Conservation (phyloP, 2,329 filamentous ascomycete genomes). For the Arthrobotrys sinensis region DNA sequence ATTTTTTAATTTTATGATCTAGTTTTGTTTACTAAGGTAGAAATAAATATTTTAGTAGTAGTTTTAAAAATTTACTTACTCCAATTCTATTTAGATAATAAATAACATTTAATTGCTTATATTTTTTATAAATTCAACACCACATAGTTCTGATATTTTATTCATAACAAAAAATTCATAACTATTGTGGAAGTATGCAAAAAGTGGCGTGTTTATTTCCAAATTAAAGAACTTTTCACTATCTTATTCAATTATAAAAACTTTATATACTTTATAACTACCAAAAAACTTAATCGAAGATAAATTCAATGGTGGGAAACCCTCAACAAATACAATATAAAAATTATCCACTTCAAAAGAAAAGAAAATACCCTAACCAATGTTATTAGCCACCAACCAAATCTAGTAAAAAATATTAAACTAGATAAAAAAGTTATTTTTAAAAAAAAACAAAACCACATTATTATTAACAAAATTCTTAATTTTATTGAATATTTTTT, state of each 20-base stretch:
- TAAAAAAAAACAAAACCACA: not conserved
- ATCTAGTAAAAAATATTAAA: constrained; percentile 27
- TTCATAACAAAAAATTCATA: no score
- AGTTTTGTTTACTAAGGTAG: not conserved
- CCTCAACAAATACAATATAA: constrained; percentile 40
- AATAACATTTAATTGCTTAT: no score
- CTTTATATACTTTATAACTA: no score
- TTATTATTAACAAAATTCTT: no score
- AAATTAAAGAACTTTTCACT: constrained; percentile 29
- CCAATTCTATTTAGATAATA: no score
- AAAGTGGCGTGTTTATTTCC: constrained; percentile 23
- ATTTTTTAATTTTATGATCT: constrained; percentile 2
- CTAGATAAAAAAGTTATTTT: constrained; percentile 22
- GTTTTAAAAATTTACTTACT: no score
- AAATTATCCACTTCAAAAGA: constrained; percentile 34
- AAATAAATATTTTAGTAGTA: no score
- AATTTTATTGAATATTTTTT: no score
- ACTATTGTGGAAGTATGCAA: no score
- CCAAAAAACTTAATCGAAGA: constrained; percentile 22
- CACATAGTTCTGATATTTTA: no score
- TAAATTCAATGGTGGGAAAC: constrained; percentile 31
- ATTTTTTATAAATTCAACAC: no score
- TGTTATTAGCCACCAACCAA: constrained; percentile 12
- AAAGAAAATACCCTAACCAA: constrained; percentile 23
- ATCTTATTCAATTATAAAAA: constrained; percentile 40